A percentile compares a stretch with the other conserved stretches of the same genome.
Conservation (phyloP, 1,284 basidiomycete genomes). For the Puccinia hordei region DNA sequence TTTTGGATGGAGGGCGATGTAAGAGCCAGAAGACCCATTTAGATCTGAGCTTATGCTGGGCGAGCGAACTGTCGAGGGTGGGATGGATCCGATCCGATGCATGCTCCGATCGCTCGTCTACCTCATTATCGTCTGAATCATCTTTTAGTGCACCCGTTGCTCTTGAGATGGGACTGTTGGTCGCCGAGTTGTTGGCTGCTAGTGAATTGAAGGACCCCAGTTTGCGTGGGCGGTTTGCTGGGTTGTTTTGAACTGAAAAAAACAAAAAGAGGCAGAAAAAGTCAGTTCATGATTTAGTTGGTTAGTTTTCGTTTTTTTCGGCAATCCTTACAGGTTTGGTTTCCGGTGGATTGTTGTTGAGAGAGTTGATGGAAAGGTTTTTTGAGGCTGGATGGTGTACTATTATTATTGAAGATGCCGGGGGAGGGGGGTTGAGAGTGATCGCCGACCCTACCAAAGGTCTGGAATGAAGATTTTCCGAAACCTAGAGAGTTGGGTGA, state of each 20-base stretch:
- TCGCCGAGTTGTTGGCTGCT: background rate
- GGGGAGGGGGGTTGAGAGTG: slow-evolving; percentile 1
- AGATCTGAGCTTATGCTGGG: slow-evolving; percentile 34
- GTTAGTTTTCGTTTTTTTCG: background rate
- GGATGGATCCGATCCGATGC: background rate
- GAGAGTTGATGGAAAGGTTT: slow-evolving; percentile 3
- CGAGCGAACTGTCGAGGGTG: background rate
- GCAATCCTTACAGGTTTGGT: background rate
- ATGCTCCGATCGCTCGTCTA: background rate
- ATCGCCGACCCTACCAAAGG: slow-evolving; percentile 34
- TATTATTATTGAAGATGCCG: slow-evolving; percentile 4
- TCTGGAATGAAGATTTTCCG: slow-evolving; percentile 11
- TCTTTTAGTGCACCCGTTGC: background rate
- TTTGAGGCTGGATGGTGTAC: background rate
- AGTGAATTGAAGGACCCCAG: slow-evolving; percentile 48
- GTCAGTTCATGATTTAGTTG: background rate
- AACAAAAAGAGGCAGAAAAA: background rate
- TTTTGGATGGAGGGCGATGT: slow-evolving; percentile 36
- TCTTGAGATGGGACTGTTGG: background rate
- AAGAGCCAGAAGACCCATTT: slow-evolving; percentile 47
- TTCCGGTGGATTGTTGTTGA: slow-evolving; percentile 6
- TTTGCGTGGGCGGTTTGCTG: slow-evolving; percentile 12
- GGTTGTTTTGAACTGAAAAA: background rate
- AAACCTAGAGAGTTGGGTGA: slow-evolving; percentile 13
- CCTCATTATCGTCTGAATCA: background rate